Percentiles rank a stretch among this genome's conserved stretches.
Evolutionary conservation across 257 asterid species (phyloP).

Genomic region (Echites panduratus): DNA sequence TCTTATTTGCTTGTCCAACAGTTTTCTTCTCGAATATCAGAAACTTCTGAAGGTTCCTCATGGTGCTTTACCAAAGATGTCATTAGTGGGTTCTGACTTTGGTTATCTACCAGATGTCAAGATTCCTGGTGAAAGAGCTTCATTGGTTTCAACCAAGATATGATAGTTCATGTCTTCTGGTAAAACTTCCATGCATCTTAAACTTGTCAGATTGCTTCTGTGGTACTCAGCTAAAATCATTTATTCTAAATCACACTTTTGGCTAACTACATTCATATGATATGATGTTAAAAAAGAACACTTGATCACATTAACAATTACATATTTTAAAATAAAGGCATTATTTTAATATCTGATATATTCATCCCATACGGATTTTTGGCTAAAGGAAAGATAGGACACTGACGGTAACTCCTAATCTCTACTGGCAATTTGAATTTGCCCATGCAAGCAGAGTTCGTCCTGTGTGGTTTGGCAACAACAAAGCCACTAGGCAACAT

Average conservation of each 20-base stretch:
- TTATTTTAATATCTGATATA: conserved; percentile 43
- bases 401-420: conserved; percentile 46
- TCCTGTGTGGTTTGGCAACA: too few species aligned
- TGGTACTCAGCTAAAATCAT: background rate
- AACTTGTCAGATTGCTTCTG: background rate
- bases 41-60: conserved; percentile 84
- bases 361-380: conserved; percentile 97
- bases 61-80: conserved; percentile 98
- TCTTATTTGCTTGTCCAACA: conserved; percentile 16
- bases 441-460: too few species aligned
- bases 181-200: background rate
- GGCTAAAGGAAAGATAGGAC: conserved; percentile 88
- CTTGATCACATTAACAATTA: background rate
- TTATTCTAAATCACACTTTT: background rate
- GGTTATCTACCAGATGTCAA: conserved; percentile 90
- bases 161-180: background rate
- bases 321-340: conserved; percentile 20
- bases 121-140: conserved; percentile 93
- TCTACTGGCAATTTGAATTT: conserved; percentile 8
- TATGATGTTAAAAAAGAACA: background rate
- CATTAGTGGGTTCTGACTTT: conserved; percentile 88
- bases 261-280: background rate
- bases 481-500: too few species aligned
- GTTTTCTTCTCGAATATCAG: conserved; percentile 40
- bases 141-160: conserved; percentile 92